phyloP scores from a whole-genome alignment of 2,329 filamentous ascomycete genomes.

The Penicillium corylophilum region DNA sequence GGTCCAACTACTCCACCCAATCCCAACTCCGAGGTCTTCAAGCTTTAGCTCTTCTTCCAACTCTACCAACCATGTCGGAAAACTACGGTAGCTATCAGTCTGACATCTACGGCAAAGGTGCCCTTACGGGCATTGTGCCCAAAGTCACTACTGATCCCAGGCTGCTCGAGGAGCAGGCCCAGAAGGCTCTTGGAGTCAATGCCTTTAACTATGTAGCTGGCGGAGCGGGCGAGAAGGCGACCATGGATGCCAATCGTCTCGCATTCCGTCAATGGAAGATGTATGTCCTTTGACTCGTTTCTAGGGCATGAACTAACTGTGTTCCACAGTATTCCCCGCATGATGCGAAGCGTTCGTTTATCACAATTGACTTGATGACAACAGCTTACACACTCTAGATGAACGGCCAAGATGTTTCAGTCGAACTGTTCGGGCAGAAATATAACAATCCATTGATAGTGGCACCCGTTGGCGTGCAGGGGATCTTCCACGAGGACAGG shows the following conservation, averaged over 20 bases:
- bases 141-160: conserved; percentile 60
- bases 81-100: conserved; percentile 49
- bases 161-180: conserved; percentile 57
- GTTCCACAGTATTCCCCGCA: conserved; percentile 51
- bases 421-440: conserved; percentile 53
- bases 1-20: conserved; percentile 8
- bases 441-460: conserved; percentile 58
- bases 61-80: conserved; percentile 26
- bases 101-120: conserved; percentile 54
- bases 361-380: neutral
- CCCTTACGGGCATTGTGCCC: conserved; percentile 50
- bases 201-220: conserved; percentile 62
- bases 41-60: neutral
- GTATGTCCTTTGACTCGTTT: conserved; percentile 22
- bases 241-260: conserved; percentile 59
- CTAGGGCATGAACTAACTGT: neutral
- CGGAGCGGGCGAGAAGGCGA: conserved; percentile 62
- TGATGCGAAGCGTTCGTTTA: conserved; percentile 41
- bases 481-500: conserved; percentile 64
- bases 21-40: conserved; percentile 2
- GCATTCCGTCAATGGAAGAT: conserved; percentile 56
- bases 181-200: conserved; percentile 46
- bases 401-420: conserved; percentile 47
- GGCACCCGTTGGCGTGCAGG: conserved; percentile 69
- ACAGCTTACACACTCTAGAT: conserved; percentile 21